Percentiles rank a stretch among this genome's conserved stretches.
phyloP scores from a whole-genome alignment of 1,284 basidiomycete genomes.

The Golubevia pallescens region DNA sequence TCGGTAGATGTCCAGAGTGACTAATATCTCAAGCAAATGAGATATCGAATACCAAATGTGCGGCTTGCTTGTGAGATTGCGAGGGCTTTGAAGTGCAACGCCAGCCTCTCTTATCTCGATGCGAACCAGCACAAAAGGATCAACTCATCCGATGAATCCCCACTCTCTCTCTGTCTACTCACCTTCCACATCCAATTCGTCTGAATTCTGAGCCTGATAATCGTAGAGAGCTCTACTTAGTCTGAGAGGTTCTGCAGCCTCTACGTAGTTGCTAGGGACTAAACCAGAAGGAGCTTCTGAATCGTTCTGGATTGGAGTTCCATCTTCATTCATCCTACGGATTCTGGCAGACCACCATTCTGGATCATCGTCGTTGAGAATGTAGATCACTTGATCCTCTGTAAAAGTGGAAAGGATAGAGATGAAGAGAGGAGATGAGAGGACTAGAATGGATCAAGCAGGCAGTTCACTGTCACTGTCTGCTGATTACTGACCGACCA shows the following conservation, averaged over 20 bases:
- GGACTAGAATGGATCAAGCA: not conserved
- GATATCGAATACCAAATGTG: no score
- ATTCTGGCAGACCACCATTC: conserved; percentile 62
- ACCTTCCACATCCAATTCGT: conserved; percentile 44
- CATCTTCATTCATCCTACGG: conserved; percentile 26
- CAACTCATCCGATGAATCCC: no score
- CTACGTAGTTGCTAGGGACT: conserved; percentile 62
- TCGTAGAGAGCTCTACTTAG: conserved; percentile 55
- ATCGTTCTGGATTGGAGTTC: conserved; percentile 22
- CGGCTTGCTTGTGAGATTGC: no score
- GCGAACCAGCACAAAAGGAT: no score
- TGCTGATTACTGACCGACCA: not conserved
- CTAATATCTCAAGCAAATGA: no score
- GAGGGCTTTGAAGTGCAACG: no score
- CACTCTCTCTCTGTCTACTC: not conserved
- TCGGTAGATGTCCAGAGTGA: no score
- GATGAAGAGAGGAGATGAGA: not conserved
- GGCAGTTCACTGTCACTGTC: not conserved
- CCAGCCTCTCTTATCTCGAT: no score
- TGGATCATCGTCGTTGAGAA: conserved; percentile 55
- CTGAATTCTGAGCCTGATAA: conserved; percentile 53
- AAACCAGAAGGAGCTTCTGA: conserved; percentile 34
- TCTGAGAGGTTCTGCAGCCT: conserved; percentile 50
- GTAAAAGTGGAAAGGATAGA: conserved; percentile 19
- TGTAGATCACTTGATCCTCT: conserved; percentile 59